Base-by-base conservation (phyloP, 164 flowering plant genomes). In the Echeveria elegans region DNA sequence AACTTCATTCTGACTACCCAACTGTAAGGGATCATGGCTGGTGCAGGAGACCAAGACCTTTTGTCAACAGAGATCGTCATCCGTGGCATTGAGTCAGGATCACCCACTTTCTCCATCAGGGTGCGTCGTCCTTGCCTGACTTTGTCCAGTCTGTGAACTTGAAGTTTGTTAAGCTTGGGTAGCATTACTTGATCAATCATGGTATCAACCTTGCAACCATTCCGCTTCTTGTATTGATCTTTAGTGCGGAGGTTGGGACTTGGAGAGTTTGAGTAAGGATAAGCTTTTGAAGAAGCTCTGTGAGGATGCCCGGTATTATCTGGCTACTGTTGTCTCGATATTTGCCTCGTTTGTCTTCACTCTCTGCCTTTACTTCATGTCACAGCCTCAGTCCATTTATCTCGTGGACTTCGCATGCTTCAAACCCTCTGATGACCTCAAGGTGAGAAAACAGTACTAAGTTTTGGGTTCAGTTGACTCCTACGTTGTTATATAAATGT, bases 121-220 rank as follows among this genome's bases (percentile, higher is more conserved):
- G 98, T 89, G 1, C 78, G 91, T 10, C 71, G 96, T 4, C 77
- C 36, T 71, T 92, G 11, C 98, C 98, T 21, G 96, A 92, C 63
- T 90, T 92, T 31, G 73, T 90, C 1, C 86, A 88, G 47, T 88
- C 97, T 0, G 97, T 93, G 6, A 93, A 93, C 74, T 82, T 93
- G 63, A 88, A 90, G 83, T 90, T 90, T 58, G 98, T 93, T 60
- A 93, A 85, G 62, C 41, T 93, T 29, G 98, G 98, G 0, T 93
- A 93, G 78, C 96, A 87, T 68, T 88, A 93, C 48, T 74, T 93
- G 29, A 87, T 93, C 4, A 92, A 77, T 66, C 96, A 92, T 62
- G 96, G 78, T 1, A 75, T 89, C 0, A 89, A 88, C 63, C 68
- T 92, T 65, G 92, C 89, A 6, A 88, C 96, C 2, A 65, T 88